Conservation (phyloP, 805 yeast genomes). For the Nakazawaea laoshanensis region DNA sequence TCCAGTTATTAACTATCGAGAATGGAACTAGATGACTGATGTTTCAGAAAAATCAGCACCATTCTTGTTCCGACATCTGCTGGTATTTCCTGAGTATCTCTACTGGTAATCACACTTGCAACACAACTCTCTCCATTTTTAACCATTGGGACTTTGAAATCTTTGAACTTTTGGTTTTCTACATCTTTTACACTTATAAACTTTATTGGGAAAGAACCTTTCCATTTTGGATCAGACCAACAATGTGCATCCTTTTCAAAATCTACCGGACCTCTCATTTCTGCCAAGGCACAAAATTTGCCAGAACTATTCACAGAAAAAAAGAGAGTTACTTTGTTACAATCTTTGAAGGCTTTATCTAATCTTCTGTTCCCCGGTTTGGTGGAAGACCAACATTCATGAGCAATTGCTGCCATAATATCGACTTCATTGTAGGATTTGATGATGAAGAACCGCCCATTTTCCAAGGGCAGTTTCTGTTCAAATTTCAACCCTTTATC, state of each 20-base stretch:
- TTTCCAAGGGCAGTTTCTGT: neutral
- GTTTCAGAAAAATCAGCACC: constrained; percentile 31
- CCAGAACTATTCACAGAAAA: constrained; percentile 55
- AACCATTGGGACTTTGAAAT: constrained; percentile 34
- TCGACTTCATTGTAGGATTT: constrained; percentile 44
- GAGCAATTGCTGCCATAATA: constrained; percentile 37
- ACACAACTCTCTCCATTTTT: constrained; percentile 22
- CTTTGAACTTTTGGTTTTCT: constrained; percentile 37
- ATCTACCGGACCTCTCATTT: constrained; percentile 34
- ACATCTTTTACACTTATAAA: constrained; percentile 47
- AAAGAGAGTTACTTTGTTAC: constrained; percentile 37
- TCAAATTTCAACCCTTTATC: constrained; percentile 8
- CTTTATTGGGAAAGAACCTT: constrained; percentile 41
- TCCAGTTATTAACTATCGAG: neutral
- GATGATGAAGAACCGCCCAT: constrained; percentile 33
- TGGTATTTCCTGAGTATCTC: constrained; percentile 57
- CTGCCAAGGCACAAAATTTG: constrained; percentile 49
- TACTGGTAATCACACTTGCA: constrained; percentile 47
- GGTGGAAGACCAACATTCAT: constrained; percentile 54
- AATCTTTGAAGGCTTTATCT: constrained; percentile 29
- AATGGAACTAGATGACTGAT: neutral
- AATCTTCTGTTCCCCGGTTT: constrained; percentile 46
- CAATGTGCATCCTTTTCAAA: constrained; percentile 29
- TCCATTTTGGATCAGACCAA: constrained; percentile 45
- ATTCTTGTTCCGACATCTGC: constrained; percentile 36